Evolutionary conservation across 2,329 filamentous ascomycete genomes (phyloP).

Genomic region (Amphichorda felina): DNA sequence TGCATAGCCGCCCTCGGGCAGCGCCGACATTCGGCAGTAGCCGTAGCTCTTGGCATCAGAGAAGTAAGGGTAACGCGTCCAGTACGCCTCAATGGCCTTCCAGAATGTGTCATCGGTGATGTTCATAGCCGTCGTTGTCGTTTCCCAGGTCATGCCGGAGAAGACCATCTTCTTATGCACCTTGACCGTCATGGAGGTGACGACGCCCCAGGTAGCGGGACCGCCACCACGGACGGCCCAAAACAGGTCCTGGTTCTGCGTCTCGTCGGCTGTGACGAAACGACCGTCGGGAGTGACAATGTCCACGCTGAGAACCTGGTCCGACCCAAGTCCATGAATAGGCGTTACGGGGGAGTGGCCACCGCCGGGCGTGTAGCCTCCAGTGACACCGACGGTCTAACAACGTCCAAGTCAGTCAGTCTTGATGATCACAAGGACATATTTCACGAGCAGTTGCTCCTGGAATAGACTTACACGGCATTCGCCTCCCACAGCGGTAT

Average conservation of each 20-base stretch:
- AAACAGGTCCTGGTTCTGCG: constrained; percentile 32
- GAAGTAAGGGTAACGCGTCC: constrained; percentile 16
- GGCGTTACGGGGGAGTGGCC: constrained; percentile 36
- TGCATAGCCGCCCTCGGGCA: constrained; percentile 9
- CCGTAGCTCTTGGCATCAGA: constrained; percentile 14
- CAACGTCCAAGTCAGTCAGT: neutral
- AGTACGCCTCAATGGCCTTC: constrained; percentile 17
- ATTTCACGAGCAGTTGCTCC: no score
- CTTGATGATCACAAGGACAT: constrained; percentile 1
- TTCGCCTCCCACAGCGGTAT: constrained; percentile 40
- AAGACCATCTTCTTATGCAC: constrained; percentile 18
- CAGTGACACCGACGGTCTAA: constrained; percentile 14
- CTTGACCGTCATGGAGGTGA: constrained; percentile 22
- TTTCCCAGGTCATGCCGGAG: constrained; percentile 22
- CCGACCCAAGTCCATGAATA: constrained; percentile 28
- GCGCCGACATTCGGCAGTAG: constrained; percentile 11
- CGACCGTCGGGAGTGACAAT: constrained; percentile 31
- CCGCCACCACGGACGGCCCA: constrained; percentile 37
- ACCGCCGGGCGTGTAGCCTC: constrained; percentile 22
- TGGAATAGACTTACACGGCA: constrained; percentile 19
- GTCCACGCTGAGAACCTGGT: constrained; percentile 37
- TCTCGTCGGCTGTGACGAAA: constrained; percentile 25
- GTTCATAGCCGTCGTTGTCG: constrained; percentile 14
- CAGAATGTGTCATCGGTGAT: constrained; percentile 17
- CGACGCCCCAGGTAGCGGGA: constrained; percentile 28